A percentile compares a stretch with the other conserved stretches of the same genome.
Conservation (phyloP, 2,329 filamentous ascomycete genomes). For the Penicillium sp. region DNA sequence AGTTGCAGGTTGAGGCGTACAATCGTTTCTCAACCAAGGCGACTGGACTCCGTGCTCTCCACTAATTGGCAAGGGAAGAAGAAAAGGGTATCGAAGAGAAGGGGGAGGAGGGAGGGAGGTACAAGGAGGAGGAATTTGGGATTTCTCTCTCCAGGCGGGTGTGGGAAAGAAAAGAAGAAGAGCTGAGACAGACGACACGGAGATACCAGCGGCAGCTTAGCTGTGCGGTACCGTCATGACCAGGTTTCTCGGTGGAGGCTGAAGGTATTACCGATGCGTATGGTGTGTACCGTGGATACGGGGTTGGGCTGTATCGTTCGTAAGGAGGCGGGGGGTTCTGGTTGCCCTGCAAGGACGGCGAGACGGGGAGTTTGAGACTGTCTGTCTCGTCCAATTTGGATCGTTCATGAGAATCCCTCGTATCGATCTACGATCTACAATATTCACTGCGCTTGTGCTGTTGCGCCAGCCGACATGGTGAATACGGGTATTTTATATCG, state of each 20-base stretch:
- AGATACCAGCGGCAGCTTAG: conserved; percentile 26
- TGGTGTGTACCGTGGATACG: not conserved
- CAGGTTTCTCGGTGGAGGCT: conserved; percentile 25
- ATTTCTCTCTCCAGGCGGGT: conserved; percentile 44
- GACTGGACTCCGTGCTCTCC: conserved; percentile 42
- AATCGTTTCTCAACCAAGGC: conserved; percentile 31
- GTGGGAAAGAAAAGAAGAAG: conserved; percentile 38
- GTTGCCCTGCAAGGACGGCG: conserved; percentile 5
- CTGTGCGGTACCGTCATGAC: conserved; percentile 26
- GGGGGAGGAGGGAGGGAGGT: conserved; percentile 33
- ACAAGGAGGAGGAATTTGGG: conserved; percentile 36
- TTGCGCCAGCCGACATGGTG: no score
- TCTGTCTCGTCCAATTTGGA: no score
- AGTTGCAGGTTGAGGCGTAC: conserved; percentile 30
- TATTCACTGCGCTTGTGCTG: no score
- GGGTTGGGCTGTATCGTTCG: conserved; percentile 3
- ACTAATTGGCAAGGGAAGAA: conserved; percentile 36
- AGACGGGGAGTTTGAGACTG: no score
- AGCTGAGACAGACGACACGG: conserved; percentile 29
- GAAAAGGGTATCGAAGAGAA: conserved; percentile 35
- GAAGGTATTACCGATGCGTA: conserved; percentile 9
- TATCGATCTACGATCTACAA: no score
- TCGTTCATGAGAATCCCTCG: no score
- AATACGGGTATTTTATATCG: no score
- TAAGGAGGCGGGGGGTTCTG: conserved; percentile 15